A percentile compares a stretch with the other conserved stretches of the same genome.
phyloP scores from a whole-genome alignment of 768 basidiomycete genomes.

The Phallus indusiatus region DNA sequence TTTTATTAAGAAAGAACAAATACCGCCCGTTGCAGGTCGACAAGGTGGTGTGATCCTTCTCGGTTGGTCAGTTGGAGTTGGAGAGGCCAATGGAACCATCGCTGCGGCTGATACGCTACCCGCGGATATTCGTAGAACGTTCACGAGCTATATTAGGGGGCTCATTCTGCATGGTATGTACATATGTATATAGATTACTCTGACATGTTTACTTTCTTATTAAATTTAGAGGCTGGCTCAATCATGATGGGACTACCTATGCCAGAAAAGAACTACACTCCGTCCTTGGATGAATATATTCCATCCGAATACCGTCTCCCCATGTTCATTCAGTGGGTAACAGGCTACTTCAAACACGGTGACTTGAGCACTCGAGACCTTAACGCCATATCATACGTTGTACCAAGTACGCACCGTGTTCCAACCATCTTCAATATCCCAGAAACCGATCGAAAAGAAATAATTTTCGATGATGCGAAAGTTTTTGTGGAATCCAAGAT shows the following conservation, averaged over 20 bases:
- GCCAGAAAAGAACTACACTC: conserved; percentile 18
- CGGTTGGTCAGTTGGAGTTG: conserved; percentile 32
- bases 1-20: conserved; percentile 19
- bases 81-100: conserved; percentile 16
- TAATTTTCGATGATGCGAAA: background rate
- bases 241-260: conserved; percentile 20
- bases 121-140: background rate
- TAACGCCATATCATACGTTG: conserved; percentile 17
- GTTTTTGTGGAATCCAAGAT: background rate
- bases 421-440: background rate
- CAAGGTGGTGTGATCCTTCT: conserved; percentile 27
- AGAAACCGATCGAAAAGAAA: background rate
- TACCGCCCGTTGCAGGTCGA: conserved; percentile 20
- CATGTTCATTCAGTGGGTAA: conserved; percentile 22
- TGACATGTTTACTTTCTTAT: background rate
- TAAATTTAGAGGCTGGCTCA: conserved; percentile 21
- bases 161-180: background rate
- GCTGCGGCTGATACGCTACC: background rate
- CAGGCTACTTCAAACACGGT: conserved; percentile 26
- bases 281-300: conserved; percentile 18
- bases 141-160: background rate
- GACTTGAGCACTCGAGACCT: conserved; percentile 19
- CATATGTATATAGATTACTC: background rate
- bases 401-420: conserved; percentile 10
- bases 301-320: conserved; percentile 15